Conservation (phyloP, 768 basidiomycete genomes). For the Lactarius hengduanensis region DNA sequence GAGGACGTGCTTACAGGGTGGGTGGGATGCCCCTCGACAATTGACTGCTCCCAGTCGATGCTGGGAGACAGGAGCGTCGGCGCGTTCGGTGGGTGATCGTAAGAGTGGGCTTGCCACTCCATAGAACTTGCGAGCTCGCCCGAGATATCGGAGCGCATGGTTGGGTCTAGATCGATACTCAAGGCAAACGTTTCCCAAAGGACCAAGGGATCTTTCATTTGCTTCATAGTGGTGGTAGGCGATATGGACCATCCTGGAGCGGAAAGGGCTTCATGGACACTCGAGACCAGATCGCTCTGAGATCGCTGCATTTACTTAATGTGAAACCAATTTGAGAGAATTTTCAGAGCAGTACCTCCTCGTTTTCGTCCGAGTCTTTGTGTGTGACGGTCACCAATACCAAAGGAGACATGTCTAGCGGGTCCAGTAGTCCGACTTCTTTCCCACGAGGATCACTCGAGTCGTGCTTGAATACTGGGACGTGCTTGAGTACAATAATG, state of each 20-base stretch:
- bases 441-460: slow-evolving; percentile 34
- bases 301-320: background rate
- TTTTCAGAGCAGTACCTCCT: slow-evolving; percentile 4
- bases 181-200: slow-evolving; percentile 47
- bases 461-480: slow-evolving; percentile 48
- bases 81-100: slow-evolving; percentile 46
- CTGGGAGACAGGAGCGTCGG: slow-evolving; percentile 48
- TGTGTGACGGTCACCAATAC: slow-evolving; percentile 37
- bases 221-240: background rate
- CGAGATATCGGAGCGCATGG: slow-evolving; percentile 43
- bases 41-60: slow-evolving; percentile 60
- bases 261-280: slow-evolving; percentile 8
- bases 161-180: slow-evolving; percentile 38
- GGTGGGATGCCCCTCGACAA: slow-evolving; percentile 59
- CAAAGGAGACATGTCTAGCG: slow-evolving; percentile 51
- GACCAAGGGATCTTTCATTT: slow-evolving; percentile 36
- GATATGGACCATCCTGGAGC: slow-evolving; percentile 12
- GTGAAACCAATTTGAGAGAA: background rate
- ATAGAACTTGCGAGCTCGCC: slow-evolving; percentile 50
- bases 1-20: slow-evolving; percentile 46
- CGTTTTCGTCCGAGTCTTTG: slow-evolving; percentile 21
- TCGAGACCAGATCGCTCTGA: background rate
- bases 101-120: slow-evolving; percentile 55
- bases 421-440: slow-evolving; percentile 52
- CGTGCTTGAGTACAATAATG: slow-evolving; percentile 46